Base-by-base conservation (phyloP, 1,284 basidiomycete genomes). In the Athelia psychrophila region DNA sequence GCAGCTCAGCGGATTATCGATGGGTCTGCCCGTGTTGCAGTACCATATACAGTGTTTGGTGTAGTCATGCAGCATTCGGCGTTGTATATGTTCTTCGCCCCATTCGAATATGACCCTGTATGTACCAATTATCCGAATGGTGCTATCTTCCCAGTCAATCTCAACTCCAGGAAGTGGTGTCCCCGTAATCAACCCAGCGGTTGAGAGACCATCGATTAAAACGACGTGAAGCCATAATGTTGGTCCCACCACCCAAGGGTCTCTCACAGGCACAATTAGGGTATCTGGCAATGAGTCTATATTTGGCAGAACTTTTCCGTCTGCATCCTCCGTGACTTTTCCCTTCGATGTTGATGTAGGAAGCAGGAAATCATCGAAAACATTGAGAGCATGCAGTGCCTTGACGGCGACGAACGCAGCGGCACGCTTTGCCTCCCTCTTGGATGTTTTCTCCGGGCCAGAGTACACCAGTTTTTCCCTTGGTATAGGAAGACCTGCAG, bases 341-440 rank as follows among this genome's bases (percentile, higher is more conserved):
- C 72, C 72, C 47, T 68, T 70, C 52, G 64, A 65, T 47, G 71
- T 76, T 1, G 75, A 69, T 24, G 72, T 67, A 12, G 92, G 91
- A 9, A 92, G 75, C 2, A 95, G 76, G 60, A 89, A 85, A 50
- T 91, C 83, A 59, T 94, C 86, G 59, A 93, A 86, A 4, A 91
- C 84, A 45, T 85, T 79, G n/a, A 90, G 70, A 35, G 74, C 71
- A 56, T 86, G 79, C 19, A 95, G 72, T 3, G 74, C 71, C 57
- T 80, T 83, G 22, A 90, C 87, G 2, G 87, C 89, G 53, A 80
- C 67, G 63, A 91, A 94, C 0, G 91, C 88, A 9, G 81, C 91
- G 2, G 87, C 84, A 16, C 90, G 83, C 61, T 84, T 91, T 1
- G 92, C 91, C 62, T 90, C 88, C 57, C 79, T 84, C 65, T 92